phyloP scores from a whole-genome alignment of 2,329 filamentous ascomycete species.

The Penicillium thymicola region DNA sequence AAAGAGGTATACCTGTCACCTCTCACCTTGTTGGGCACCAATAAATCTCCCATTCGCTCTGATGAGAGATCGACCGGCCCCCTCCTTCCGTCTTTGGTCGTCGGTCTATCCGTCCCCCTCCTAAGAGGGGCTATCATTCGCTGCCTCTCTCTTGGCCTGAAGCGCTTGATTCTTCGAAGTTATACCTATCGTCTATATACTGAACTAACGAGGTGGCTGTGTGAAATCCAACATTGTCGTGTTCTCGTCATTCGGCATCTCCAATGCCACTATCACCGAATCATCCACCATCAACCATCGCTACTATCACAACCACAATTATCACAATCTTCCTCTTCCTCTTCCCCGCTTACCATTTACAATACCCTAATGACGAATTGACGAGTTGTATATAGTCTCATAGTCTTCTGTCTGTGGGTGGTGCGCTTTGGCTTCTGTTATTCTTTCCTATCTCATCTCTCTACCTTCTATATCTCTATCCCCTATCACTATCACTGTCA shows the following conservation, averaged over 20 bases:
- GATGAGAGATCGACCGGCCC: background rate
- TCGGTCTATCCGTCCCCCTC: background rate
- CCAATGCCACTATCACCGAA: background rate
- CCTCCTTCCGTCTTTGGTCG: background rate
- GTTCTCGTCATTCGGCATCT: background rate
- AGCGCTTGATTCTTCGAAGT: background rate
- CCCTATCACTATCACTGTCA: background rate
- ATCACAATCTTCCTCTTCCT: background rate
- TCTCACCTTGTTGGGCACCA: background rate
- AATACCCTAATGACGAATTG: background rate
- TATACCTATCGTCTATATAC: background rate
- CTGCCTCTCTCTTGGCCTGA: background rate
- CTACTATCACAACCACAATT: background rate
- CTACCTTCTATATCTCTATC: background rate
- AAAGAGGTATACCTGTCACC: background rate
- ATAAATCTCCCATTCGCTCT: background rate
- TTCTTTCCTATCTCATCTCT: background rate
- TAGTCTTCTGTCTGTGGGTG: background rate
- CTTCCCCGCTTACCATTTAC: background rate
- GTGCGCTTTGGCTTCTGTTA: background rate
- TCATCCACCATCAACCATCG: too few species aligned
- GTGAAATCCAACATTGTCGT: background rate
- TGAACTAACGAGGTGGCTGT: background rate
- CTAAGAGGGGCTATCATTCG: background rate
- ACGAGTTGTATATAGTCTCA: conserved; percentile 5